phyloP scores from a whole-genome alignment of 106 monocot genomes.

The Narthecium ossifragum region DNA sequence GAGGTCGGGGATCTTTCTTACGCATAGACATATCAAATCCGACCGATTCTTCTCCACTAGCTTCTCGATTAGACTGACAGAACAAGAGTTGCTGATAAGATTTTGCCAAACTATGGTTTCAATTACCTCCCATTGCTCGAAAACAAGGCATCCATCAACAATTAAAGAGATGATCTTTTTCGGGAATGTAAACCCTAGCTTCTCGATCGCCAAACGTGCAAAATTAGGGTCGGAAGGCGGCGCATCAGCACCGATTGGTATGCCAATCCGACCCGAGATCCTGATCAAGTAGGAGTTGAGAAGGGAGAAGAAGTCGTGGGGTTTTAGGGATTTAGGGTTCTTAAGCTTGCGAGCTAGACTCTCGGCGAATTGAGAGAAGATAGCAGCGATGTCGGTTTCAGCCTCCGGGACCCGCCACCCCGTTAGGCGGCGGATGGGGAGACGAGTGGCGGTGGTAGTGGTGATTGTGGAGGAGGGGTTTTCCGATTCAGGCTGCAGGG shows the following conservation, averaged over 20 bases:
- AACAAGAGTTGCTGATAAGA: conserved; percentile 18
- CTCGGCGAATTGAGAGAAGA: conserved; percentile 14
- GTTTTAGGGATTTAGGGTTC: conserved; percentile 15
- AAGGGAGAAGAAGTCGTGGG: conserved; percentile 15
- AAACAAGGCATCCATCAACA: conserved; percentile 27
- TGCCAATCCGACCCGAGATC: conserved; percentile 2
- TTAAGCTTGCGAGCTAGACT: conserved; percentile 26
- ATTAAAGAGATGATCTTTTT: conserved; percentile 25
- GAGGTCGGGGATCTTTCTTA: conserved; percentile 30
- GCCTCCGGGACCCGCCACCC: conserved; percentile 31
- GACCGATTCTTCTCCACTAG: conserved; percentile 40
- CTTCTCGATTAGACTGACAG: conserved; percentile 35
- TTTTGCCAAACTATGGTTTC: conserved; percentile 23
- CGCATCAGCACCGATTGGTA: background rate
- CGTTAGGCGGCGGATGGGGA: conserved; percentile 23
- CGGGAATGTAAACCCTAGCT: conserved; percentile 21
- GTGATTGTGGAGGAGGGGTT: conserved; percentile 4
- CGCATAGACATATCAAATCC: conserved; percentile 47
- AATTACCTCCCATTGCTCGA: conserved; percentile 44
- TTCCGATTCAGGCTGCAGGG: conserved; percentile 13
- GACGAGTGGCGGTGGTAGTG: no score
- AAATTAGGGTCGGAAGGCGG: conserved; percentile 7
- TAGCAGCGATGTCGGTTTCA: conserved; percentile 18
- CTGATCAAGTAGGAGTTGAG: conserved; percentile 23
- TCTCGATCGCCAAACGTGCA: conserved; percentile 11